Evolutionary conservation across 139 green algal genomes (phyloP).

Genomic region (Coelastrella sp.): DNA sequence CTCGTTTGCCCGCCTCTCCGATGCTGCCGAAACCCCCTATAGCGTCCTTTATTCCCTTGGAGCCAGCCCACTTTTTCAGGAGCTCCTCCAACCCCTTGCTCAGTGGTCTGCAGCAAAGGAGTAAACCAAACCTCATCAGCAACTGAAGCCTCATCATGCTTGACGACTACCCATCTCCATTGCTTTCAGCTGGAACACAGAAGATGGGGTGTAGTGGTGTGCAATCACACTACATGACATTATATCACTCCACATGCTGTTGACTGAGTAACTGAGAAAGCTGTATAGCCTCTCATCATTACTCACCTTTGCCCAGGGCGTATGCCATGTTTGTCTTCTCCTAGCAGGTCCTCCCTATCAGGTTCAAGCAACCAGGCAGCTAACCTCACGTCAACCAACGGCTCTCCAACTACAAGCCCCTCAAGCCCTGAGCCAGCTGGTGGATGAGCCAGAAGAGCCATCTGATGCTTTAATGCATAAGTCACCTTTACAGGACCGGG

Average conservation of each 20-base stretch:
- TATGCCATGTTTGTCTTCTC: neutral
- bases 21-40: neutral
- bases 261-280: no score
- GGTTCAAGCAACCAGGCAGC: slow-evolving; percentile 77
- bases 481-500: slow-evolving; percentile 53
- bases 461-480: slow-evolving; percentile 71
- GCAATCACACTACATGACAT: no score
- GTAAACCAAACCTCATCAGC: no score
- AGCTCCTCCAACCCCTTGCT: slow-evolving; percentile 54
- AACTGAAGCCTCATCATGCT: neutral
- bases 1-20: neutral
- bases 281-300: no score
- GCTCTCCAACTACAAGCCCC: slow-evolving; percentile 44
- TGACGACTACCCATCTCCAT: no score
- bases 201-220: no score
- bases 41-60: neutral
- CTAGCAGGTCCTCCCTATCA: slow-evolving; percentile 1
- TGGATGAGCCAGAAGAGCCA: slow-evolving; percentile 50
- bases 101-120: neutral
- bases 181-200: neutral
- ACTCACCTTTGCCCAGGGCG: neutral
- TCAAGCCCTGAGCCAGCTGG: neutral
- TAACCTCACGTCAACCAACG: slow-evolving; percentile 82
- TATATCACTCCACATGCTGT: no score
- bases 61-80: slow-evolving; percentile 44